Evolutionary conservation across 352 stramenopile genomes (phyloP).

Genomic region (Pythium phragmitis): DNA sequence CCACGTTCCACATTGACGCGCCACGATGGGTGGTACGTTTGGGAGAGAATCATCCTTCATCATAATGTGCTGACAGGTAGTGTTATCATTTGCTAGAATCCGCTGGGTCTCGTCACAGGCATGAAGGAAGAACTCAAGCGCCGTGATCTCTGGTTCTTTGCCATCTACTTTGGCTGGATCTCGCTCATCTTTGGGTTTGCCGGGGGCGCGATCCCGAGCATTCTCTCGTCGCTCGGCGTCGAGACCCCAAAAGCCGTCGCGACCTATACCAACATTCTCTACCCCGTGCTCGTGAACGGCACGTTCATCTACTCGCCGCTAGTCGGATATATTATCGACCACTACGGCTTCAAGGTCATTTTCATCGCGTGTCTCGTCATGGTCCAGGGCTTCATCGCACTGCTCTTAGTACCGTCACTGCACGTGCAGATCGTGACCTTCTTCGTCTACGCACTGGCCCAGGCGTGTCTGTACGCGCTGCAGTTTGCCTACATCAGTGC

Average conservation of each 20-base stretch:
- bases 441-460: conserved; percentile 71
- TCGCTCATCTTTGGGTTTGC: conserved; percentile 82
- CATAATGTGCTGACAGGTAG: neutral
- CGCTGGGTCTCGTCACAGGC: conserved; percentile 51
- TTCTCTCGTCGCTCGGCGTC: conserved; percentile 44
- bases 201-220: conserved; percentile 68
- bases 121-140: conserved; percentile 56
- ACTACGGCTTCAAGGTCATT: conserved; percentile 76
- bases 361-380: conserved; percentile 64
- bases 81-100: conserved; percentile 34
- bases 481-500: conserved; percentile 87
- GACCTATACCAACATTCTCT: conserved; percentile 68
- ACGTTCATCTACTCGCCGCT: conserved; percentile 80
- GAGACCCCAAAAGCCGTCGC: conserved; percentile 30
- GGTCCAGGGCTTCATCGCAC: conserved; percentile 60
- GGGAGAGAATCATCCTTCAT: neutral
- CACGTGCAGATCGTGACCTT: conserved; percentile 64
- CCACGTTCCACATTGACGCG: conserved; percentile 51
- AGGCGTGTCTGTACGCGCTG: conserved; percentile 75
- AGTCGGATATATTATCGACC: conserved; percentile 74
- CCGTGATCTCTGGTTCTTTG: conserved; percentile 75
- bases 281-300: conserved; percentile 73
- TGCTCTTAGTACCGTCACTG: conserved; percentile 64
- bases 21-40: conserved; percentile 49
- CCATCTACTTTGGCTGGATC: conserved; percentile 77